Evolutionary conservation across 2,329 filamentous ascomycete genomes (phyloP).

Genomic region (Tolypocladium amazonense): DNA sequence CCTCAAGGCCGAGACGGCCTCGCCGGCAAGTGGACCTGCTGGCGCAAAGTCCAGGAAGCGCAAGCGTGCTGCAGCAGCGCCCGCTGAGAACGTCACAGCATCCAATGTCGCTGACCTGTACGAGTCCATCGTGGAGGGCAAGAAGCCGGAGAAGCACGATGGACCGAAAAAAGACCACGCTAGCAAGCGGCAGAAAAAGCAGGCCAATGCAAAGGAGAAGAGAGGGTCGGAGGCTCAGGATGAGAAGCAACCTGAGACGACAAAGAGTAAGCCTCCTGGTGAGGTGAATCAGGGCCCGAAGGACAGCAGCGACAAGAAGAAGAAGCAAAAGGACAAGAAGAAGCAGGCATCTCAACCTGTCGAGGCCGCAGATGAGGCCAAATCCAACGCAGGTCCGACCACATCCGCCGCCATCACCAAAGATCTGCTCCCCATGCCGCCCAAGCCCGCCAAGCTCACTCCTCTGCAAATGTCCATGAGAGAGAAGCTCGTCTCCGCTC

Average conservation of each 20-base stretch:
- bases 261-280: not conserved
- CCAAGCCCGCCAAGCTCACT: constrained; percentile 56
- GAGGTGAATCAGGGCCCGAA: constrained; percentile 20
- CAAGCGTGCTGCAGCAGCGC: constrained; percentile 28
- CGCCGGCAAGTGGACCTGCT: constrained; percentile 19
- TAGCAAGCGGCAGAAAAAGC: constrained; percentile 10
- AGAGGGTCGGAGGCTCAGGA: constrained; percentile 15
- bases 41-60: constrained; percentile 47
- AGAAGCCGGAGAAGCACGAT: constrained; percentile 23
- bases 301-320: constrained; percentile 23
- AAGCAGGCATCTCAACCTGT: constrained; percentile 6
- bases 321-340: constrained; percentile 14
- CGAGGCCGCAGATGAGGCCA: constrained; percentile 9
- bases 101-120: constrained; percentile 70
- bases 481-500: constrained; percentile 85
- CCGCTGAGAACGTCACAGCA: constrained; percentile 41
- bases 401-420: constrained; percentile 12
- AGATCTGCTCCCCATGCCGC: constrained; percentile 24
- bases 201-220: not conserved
- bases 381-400: constrained; percentile 5
- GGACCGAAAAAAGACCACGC: constrained; percentile 13
- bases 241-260: constrained; percentile 18
- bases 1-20: constrained; percentile 56
- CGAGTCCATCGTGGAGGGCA: constrained; percentile 68
- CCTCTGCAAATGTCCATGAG: constrained; percentile 91